A percentile compares a stretch with the other conserved stretches of the same genome.
Conservation (phyloP, 768 basidiomycete genomes). For the Candolleomyces aberdarensis region DNA sequence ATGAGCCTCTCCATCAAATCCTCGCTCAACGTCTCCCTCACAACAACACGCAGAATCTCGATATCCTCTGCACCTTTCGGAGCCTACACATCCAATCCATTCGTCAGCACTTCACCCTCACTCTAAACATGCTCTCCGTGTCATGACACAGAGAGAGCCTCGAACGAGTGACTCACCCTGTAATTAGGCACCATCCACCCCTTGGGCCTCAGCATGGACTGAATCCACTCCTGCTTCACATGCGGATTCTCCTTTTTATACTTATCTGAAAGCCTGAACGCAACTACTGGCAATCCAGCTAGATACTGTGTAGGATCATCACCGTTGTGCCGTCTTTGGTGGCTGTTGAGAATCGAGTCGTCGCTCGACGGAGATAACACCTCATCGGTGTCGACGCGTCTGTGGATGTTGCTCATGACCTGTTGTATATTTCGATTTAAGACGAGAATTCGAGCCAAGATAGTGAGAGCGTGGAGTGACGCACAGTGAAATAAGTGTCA, state of each 20-base stretch:
- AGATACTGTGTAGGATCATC: constrained; percentile 46
- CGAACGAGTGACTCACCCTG: constrained; percentile 24
- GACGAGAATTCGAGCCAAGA: too few species aligned
- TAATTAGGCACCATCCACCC: constrained; percentile 68
- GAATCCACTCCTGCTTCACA: constrained; percentile 52
- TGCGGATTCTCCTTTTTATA: constrained; percentile 50
- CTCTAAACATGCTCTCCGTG: too few species aligned
- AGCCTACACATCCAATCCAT: constrained; percentile 24
- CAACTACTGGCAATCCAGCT: constrained; percentile 58
- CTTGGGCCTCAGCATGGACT: constrained; percentile 44
- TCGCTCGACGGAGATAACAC: not conserved
- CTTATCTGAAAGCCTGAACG: constrained; percentile 54
- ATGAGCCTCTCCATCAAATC: constrained; percentile 49
- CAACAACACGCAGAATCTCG: constrained; percentile 61
- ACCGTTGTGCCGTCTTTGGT: constrained; percentile 9
- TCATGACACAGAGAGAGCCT: not conserved
- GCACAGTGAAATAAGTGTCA: constrained; percentile 45
- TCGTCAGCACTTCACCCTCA: too few species aligned
- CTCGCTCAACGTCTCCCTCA: constrained; percentile 54
- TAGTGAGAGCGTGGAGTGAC: not conserved
- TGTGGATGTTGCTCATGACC: constrained; percentile 51
- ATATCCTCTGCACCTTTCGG: constrained; percentile 47
- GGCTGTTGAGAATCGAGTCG: not conserved
- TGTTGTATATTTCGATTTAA: constrained; percentile 9
- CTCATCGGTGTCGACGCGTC: constrained; percentile 24